Conservation (phyloP, 129 eudicot genomes). For the Centrapalus pauciflorus region DNA sequence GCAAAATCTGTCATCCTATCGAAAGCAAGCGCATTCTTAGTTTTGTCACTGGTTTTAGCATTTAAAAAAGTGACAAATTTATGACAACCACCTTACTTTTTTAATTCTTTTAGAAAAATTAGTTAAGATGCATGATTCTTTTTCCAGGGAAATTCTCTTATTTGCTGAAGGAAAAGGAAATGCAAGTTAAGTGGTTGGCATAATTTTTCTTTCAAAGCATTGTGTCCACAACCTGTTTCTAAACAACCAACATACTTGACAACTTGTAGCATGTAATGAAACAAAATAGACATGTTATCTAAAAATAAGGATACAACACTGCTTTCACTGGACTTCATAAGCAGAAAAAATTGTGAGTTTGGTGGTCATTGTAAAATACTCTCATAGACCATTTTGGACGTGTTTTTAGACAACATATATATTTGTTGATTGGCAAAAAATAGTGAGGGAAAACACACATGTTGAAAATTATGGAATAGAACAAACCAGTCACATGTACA, state of each 20-base stretch:
- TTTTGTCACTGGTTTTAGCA: not conserved
- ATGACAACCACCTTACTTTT: conserved; percentile 11
- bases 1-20: too few species aligned
- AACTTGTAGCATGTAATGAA: not conserved
- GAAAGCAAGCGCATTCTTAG: too few species aligned
- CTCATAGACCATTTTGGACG: not conserved
- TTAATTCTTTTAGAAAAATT: not conserved
- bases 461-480: not conserved
- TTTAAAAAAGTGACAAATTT: not conserved
- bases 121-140: not conserved
- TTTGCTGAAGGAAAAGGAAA: not conserved
- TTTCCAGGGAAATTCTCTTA: not conserved
- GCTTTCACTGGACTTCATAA: not conserved
- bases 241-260: not conserved
- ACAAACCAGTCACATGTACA: not conserved
- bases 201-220: not conserved
- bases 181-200: not conserved
- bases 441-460: not conserved
- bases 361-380: not conserved
- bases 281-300: not conserved
- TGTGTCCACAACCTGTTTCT: not conserved
- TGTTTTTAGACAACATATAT: not conserved
- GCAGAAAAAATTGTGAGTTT: not conserved
- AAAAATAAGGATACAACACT: not conserved
- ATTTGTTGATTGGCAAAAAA: not conserved